Base-by-base conservation (phyloP, 345 rosid genomes). In the Aegle marmelos region DNA sequence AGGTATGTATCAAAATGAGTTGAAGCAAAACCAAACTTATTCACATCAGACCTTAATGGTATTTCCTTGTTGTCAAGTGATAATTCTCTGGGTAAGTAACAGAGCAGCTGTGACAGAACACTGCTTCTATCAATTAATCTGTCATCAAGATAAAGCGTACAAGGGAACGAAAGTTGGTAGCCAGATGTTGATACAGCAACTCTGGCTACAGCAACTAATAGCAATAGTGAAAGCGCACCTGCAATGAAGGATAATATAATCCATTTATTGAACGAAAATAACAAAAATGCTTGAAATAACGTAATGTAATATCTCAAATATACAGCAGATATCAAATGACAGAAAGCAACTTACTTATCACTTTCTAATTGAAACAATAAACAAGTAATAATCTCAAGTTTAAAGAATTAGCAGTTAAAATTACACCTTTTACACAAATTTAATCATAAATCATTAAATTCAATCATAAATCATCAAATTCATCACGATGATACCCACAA, bases 1-100 rank as follows among this genome's bases (percentile, higher is more conserved):
- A 67, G 16, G n/a, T n/a, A 67, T 11, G 4, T 36, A 67, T 56
- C 56, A 7, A 72, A 17, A 37, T 36, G 3, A 36, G 68, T 53
- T 34, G 28, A 50, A 58, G 72, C 30, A 45, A 34, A 13, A 77
- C 58, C 61, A 67, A 22, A 31, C 25, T 37, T 82, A 45, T 58
- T 76, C 54, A 58, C 54, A 70, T 41, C 83, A 28, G 70, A 94
- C 98, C 98, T 92, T 68, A 85, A 68, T 39, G 96, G 94, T 73
- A 86, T 75, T 28, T 87, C 81, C 48, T 79, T 65, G 63, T 79
- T 76, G 54, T 83, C 80, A 68, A 83, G 75, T 61, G 84, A 78
- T 57, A 83, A 80, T 79, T 86, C 85, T 64, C 30, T 56, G 21
- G 92, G 93, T 61, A 88, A 83, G 82, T 79, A 76, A 54, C 79